Base-by-base conservation (phyloP, 805 yeast species). In the Zygosaccharomyces gambellarensis region DNA sequence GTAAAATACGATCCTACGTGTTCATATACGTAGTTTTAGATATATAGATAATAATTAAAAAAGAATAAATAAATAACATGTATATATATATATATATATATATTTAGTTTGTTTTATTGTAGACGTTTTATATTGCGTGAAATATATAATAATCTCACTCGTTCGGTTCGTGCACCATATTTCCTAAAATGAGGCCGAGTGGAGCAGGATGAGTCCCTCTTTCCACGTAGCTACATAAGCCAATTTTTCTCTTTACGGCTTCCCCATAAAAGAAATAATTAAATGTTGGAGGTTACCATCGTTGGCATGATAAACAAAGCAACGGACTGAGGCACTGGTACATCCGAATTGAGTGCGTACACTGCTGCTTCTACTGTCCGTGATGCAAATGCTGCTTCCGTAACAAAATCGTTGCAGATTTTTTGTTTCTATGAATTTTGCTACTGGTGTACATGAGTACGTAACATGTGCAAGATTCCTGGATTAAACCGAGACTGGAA, bases 81-180 rank as follows among this genome's bases (percentile, higher is more conserved):
- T 30, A 30, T 41, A 25, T 41, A 29, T 25, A 14, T 19, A 41
- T 30, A n/a, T 42, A 42, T 34, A 34, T 30, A 30, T 22, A 17
- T 30, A 12, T 17, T 25, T 21, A 17, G 30, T 22, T 34, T 22
- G 38, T 42, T 25, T 34, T 34, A 21, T 17, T 17, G 4, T 7
- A 34, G 11, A 21, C 14, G 22, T 14, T 21, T 21, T 7, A 8
- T 34, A 25, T 42, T 42, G 45, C 45, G 45, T 42, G 45, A 42
- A 42, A 42, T 42, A 42, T 42, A 42, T 42, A 42, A 42, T 42
- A 42, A 42, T 42, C 45, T 42, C 34, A 12, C 45, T 42, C 45
- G 22, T 19, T 42, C 21, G 28, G 29, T 2, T 17, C 17, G 17
- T 42, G 45, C 45, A 34, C 38, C 45, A 30, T 30, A 34, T 42